phyloP scores from a whole-genome alignment of 305 asterid genomes.

The Fraxinus dipetala region DNA sequence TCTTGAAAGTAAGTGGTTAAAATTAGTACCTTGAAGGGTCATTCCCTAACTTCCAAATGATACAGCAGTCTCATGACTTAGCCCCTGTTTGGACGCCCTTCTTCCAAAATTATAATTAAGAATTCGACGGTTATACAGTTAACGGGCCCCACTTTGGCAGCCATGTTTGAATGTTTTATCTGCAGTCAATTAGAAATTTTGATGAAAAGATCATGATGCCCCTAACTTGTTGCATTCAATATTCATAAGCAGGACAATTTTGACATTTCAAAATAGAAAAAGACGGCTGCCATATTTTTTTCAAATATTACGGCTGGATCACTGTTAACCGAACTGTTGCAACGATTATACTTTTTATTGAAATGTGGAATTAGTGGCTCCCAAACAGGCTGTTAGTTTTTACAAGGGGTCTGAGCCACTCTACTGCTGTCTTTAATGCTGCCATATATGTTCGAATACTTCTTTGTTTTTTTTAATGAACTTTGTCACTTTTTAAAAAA shows the following conservation, averaged over 20 bases:
- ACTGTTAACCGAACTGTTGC: too few species aligned
- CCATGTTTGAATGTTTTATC: too few species aligned
- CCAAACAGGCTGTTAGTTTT: background rate
- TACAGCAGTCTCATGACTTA: slow-evolving; percentile 66
- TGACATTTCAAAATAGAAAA: background rate
- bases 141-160: too few species aligned
- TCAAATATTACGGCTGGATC: too few species aligned
- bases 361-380: too few species aligned
- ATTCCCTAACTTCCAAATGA: slow-evolving; percentile 74
- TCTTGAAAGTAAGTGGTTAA: background rate
- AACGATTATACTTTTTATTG: too few species aligned
- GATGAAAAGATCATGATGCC: background rate
- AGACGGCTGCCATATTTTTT: too few species aligned
- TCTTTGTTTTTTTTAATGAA: slow-evolving; percentile 24
- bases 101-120: too few species aligned
- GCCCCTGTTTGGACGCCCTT: too few species aligned
- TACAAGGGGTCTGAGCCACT: slow-evolving; percentile 59
- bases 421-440: slow-evolving; percentile 42
- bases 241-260: background rate
- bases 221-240: background rate
- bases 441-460: slow-evolving; percentile 44
- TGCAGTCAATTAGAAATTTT: background rate
- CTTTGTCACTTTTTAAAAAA: background rate
- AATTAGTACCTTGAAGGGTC: slow-evolving; percentile 59
- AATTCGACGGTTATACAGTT: too few species aligned